A percentile compares a stretch with the other conserved stretches of the same genome.
Evolutionary conservation across 2,329 filamentous ascomycete species (phyloP).

Genomic region (Calonectria honghensis): DNA sequence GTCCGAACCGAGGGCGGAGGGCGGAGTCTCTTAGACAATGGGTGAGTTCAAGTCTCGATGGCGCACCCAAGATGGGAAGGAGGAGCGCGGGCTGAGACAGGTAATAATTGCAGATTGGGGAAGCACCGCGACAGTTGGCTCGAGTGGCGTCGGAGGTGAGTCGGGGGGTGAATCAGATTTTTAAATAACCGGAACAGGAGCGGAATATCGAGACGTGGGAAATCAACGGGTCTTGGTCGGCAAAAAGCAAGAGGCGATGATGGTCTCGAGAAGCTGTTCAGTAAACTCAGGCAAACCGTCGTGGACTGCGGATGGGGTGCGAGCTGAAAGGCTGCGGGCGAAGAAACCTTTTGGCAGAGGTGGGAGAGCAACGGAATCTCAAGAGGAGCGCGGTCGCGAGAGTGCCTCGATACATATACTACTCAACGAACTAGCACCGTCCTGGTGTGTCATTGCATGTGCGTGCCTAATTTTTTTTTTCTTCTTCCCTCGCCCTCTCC

Average conservation of each 20-base stretch:
- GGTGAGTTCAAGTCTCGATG: conserved; percentile 7
- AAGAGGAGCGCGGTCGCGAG: conserved; percentile 39
- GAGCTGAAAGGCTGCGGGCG: conserved; percentile 21
- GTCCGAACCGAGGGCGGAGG: not conserved
- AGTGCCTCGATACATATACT: conserved; percentile 45
- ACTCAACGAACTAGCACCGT: conserved; percentile 20
- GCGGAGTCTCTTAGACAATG: conserved; percentile 31
- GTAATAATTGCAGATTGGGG: conserved; percentile 27
- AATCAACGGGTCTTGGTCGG: conserved; percentile 19
- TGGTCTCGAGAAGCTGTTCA: conserved; percentile 10
- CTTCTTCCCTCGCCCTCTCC: conserved; percentile 6
- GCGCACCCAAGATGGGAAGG: not conserved
- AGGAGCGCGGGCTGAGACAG: conserved; percentile 35
- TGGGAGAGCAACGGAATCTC: conserved; percentile 32
- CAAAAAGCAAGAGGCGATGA: conserved; percentile 14
- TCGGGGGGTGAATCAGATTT: conserved; percentile 24
- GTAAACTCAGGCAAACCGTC: not conserved
- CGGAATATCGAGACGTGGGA: conserved; percentile 1
- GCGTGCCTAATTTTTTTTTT: conserved; percentile 33
- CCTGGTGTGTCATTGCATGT: conserved; percentile 6
- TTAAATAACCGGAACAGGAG: conserved; percentile 27
- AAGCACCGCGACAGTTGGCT: conserved; percentile 23
- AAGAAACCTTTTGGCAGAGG: conserved; percentile 31
- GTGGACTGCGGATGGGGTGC: conserved; percentile 16
- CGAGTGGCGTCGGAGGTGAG: conserved; percentile 16